Evolutionary conservation across 805 yeast genomes (phyloP).

Genomic region (Zygotorulaspora chibaensis): DNA sequence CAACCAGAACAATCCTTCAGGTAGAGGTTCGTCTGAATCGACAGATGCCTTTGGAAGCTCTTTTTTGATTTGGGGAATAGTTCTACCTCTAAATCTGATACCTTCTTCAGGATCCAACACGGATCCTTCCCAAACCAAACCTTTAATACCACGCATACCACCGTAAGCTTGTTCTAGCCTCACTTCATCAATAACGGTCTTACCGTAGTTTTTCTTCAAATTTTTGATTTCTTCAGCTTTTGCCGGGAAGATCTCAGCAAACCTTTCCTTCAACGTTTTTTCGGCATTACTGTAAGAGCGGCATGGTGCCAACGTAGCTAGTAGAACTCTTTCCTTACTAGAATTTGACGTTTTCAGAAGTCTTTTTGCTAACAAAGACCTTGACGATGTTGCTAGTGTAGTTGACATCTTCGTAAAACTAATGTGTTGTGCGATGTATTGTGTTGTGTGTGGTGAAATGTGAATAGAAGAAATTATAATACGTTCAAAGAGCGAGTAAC

Average conservation of each 20-base stretch:
- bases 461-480: too few species aligned
- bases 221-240: slow-evolving; percentile 81
- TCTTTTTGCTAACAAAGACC: slow-evolving; percentile 9
- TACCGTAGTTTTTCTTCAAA: slow-evolving; percentile 87
- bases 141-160: slow-evolving; percentile 87
- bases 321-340: slow-evolving; percentile 1
- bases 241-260: slow-evolving; percentile 86
- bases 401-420: slow-evolving; percentile 7
- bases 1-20: slow-evolving; percentile 82
- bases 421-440: not conserved
- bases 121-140: slow-evolving; percentile 85
- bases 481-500: too few species aligned
- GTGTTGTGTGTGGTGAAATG: too few species aligned
- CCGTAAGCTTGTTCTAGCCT: slow-evolving; percentile 79
- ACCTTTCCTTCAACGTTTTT: slow-evolving; percentile 85
- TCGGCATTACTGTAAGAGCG: slow-evolving; percentile 22
- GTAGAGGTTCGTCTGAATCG: slow-evolving; percentile 64
- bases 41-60: slow-evolving; percentile 66
- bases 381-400: slow-evolving; percentile 12
- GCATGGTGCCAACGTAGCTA: slow-evolving; percentile 2
- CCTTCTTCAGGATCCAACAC: slow-evolving; percentile 83
- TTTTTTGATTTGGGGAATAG: slow-evolving; percentile 73
- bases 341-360: slow-evolving; percentile 5
- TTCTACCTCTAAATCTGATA: slow-evolving; percentile 78
- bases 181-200: slow-evolving; percentile 65